Base-by-base conservation (phyloP, 352 stramenopile species). In the Ophiocytium majus region DNA sequence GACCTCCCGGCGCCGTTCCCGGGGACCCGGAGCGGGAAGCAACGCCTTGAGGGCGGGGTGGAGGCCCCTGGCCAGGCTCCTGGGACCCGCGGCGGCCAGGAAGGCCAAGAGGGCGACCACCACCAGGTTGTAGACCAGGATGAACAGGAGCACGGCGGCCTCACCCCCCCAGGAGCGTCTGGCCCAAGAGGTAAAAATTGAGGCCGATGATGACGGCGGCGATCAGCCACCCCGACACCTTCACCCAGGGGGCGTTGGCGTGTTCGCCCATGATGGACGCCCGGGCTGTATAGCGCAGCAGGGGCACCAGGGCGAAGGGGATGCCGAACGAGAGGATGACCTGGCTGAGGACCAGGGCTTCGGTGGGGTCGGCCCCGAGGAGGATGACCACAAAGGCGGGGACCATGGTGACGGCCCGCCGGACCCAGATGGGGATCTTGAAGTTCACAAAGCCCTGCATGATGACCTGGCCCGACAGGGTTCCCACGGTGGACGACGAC, bases 391-490 rank as follows among this genome's bases (percentile, higher is more conserved):
- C n/a, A n/a, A n/a, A n/a, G n/a, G 43, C 43, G 43, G 43, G 43
- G 5, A 57, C 14, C 43, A 57, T 57, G 43, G 88, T 90, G 19
- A 90, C 64, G 1, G 88, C 31, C n/a, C 88, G 74, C 31, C 88
- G 78, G 17, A 85, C 74, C 79, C 81, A 88, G 1, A 84, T 50
- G 0, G 35, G 50, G 9, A 90, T 37, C 31, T 63, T 49, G 36
- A 87, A 75, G 0, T 86, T 84, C 32, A 90, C 43, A 80, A 90
- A 90, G 32, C 88, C 88, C 0, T 82, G 86, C 88, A 90, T 90
- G 34, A 90, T 83, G n/a, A 90, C 83, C 71, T 90, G 88, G 14
- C 88, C 88, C 1, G 88, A 78, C 23, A 90, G 66, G 9, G 86
- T 90, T 0, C 88, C 88, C 1, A 84, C 86, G 9, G 86, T 63